Evolutionary conservation across 1,284 basidiomycete genomes (phyloP), one percentile per base, ranked within the genome.

Genomic region (Polyporus tsugae): DNA sequence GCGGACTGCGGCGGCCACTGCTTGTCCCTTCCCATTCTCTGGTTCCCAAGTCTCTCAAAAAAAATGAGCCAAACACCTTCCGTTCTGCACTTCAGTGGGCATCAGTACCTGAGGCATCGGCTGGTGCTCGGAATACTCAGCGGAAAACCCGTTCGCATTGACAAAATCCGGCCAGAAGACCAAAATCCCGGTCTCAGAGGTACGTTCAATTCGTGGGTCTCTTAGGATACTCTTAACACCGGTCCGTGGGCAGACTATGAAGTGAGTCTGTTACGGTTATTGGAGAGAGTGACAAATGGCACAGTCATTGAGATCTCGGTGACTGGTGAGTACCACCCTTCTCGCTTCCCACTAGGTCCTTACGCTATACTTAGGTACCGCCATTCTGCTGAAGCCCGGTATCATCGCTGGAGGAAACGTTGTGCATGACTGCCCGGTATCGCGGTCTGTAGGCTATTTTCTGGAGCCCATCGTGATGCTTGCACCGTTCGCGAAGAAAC

Each of bases 271-370:
- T 79, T 99, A 55, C 85, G 98, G 29, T 82, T 99, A 15, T 77
- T 99, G 35, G 97, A 99, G 79, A 96, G 96, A 77, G 83, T 95
- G 2, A 98, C 97, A 4, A 99, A 99, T 85, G 98, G 98, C 1
- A 95, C 95, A 7, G 83, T 95, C 35, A 95, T 99, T 71, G 98
- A 99, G 79, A 99, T 99, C 66, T 97, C 95, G 2, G 93, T 97
- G 22, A 99, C 98, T 15, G 95, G 95, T 95, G 87, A 57, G 67
- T 67, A 41, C 22, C n/a, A 6, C 2, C 2, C 22, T n/a, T 17
- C n/a, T 60, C 25, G n/a, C 10, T 39, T 39, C 11, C 13, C 22
- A 25, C 6, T 22, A 42, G 15, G 22, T 25, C 7, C 38, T 39
- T 39, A 60, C 22, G 22, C 22, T 25, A 13, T 10, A 2, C 41